Evolutionary conservation across 2,329 filamentous ascomycete genomes (phyloP), one percentile per base, ranked within the genome.

Genomic region (Fonsecaea pedrosoi): DNA sequence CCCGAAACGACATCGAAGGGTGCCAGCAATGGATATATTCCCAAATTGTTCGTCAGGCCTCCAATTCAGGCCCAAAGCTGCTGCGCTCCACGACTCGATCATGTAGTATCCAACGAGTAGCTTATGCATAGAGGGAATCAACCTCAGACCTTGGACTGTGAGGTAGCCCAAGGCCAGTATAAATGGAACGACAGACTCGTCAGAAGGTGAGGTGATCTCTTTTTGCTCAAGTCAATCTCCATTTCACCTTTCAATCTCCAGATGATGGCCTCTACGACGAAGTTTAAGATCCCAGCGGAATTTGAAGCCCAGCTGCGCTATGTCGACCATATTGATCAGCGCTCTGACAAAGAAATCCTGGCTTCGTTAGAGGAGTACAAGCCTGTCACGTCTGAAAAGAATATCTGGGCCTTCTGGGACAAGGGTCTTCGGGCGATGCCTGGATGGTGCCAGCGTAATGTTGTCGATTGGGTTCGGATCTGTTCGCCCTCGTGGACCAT

Each of bases 341-440:
- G 67, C 25, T 56, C 67, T 5, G 60, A 71, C 30, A 60, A 62
- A 45, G 69, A 71, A 13, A 70, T 68, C 34, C 25, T 70, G 6
- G 38, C 30, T n/a, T 54, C 67, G 9, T 42, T 71, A 69, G n/a
- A 56, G 10, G 18, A 64, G 34, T 54, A 64, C 48, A 38, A 34
- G 5, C 66, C 69, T 10, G 60, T 70, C n/a, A 69, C 38, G 3
- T 69, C 66, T 13, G 63, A 70, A 54, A 87, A 87, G 73, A 86
- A 86, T 56, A 76, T 87, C 32, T 88, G 84, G 80, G 85, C 86
- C 72, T 87, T 86, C 76, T 88, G 85, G 85, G 80, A 87, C 73
- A 76, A 75, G 3, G 85, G 85, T 34, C 83, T 81, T 70, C 53
- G 70, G 2, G 75, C 74, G 32, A 83, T 87, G 80, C 82, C 85